Evolutionary conservation across 139 green algal genomes (phyloP).

Genomic region (Ettlia oleoabundans): DNA sequence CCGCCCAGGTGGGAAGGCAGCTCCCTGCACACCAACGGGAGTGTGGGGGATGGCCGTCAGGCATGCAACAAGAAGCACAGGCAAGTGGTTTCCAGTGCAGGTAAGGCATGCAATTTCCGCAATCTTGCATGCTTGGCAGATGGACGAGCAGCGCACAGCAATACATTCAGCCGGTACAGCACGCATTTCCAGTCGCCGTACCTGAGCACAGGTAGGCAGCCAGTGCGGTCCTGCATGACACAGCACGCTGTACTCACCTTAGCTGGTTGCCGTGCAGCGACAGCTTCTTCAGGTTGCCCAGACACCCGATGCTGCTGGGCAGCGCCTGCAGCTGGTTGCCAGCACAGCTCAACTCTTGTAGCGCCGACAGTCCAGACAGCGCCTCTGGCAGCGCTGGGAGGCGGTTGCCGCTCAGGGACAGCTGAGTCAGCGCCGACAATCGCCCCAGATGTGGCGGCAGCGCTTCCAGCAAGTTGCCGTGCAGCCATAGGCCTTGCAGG

Average conservation of each 20-base stretch:
- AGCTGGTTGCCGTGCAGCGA: constrained; percentile 65
- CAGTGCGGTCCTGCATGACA: neutral
- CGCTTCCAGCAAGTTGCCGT: constrained; percentile 70
- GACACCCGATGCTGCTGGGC: constrained; percentile 51
- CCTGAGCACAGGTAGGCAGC: neutral
- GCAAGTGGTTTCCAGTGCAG: neutral
- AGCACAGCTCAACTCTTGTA: constrained; percentile 59
- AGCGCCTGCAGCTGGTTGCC: constrained; percentile 70
- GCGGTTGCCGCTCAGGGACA: constrained; percentile 67
- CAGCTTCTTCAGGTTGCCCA: constrained; percentile 60
- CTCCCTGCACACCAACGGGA: neutral
- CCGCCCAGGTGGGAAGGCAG: constrained; percentile 50
- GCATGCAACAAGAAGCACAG: neutral
- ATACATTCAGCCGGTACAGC: too few species aligned
- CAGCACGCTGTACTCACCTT: neutral
- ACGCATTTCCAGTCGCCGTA: too few species aligned
- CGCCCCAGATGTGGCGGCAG: constrained; percentile 65
- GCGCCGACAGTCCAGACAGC: constrained; percentile 41
- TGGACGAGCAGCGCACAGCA: neutral
- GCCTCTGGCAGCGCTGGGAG: constrained; percentile 49
- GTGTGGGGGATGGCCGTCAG: neutral
- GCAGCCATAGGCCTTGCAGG: constrained; percentile 69
- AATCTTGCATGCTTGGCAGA: too few species aligned
- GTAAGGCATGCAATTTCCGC: neutral
- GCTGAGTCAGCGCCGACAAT: constrained; percentile 55